Evolutionary conservation across 129 eudicot species (phyloP).

Genomic region (Daucus carota): DH1_v3.0 NC_030384.2:41898501-41899000

Average conservation of each 20-base stretch:
- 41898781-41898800: neutral
- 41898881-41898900: constrained; percentile 93
- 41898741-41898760: too few species aligned
- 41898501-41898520: neutral
- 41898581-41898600: neutral
- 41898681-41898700: neutral
- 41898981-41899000: neutral
- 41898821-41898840: neutral
- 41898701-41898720: neutral
- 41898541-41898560: neutral
- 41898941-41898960: constrained; percentile 29
- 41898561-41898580: neutral
- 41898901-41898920: constrained; percentile 67
- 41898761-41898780: neutral
- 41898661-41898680: neutral
- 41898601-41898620: neutral
- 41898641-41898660: neutral
- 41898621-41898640: neutral
- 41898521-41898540: neutral
- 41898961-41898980: neutral
- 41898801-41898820: neutral
- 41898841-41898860: constrained; percentile 15
- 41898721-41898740: too few species aligned
- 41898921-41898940: constrained; percentile 39
- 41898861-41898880: constrained; percentile 73